These are phyloP conservation scores for Cercospora nicotianae DNA, from an alignment of 2,329 filamentous ascomycete species.

Conservation along the genomic window DNA sequence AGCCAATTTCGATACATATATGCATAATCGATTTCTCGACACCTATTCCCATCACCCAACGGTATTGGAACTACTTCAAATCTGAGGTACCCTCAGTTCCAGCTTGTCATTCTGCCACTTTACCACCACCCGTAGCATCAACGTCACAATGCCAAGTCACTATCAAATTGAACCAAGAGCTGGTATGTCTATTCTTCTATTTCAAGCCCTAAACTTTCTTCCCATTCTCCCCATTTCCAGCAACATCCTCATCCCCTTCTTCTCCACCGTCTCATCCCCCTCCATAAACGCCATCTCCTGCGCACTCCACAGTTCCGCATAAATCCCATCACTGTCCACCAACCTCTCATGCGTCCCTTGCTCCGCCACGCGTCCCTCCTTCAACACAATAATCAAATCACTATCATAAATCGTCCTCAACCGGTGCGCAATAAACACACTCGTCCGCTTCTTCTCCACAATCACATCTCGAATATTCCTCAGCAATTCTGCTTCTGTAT, in stretches of 20 bases:
- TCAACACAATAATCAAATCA: constrained; percentile 86
- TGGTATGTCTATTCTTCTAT: not conserved
- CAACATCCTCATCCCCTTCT: not conserved
- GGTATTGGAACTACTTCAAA: not conserved
- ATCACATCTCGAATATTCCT: constrained; percentile 91
- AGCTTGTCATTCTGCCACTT: not conserved
- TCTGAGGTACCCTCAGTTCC: not conserved
- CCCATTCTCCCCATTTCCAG: constrained; percentile 15
- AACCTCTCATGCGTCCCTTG: constrained; percentile 83
- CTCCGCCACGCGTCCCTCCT: constrained; percentile 81
- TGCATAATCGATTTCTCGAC: not conserved
- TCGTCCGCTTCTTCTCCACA: constrained; percentile 83
- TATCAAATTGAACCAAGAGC: not conserved
- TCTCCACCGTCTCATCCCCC: constrained; percentile 24
- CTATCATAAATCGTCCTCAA: constrained; percentile 91
- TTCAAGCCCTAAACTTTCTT: constrained; percentile 17
- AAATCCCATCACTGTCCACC: constrained; percentile 75
- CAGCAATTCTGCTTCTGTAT: constrained; percentile 88
- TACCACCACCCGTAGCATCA: no score
- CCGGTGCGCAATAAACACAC: constrained; percentile 91
- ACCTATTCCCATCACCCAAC: no score
- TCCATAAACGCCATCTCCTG: constrained; percentile 44
- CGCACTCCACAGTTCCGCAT: constrained; percentile 81
- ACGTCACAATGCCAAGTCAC: no score
- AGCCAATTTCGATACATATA: not conserved